Evolutionary conservation across 805 yeast genomes (phyloP), one percentile per base, ranked within the genome.

Genomic region (Cyberlindnera americana): DNA sequence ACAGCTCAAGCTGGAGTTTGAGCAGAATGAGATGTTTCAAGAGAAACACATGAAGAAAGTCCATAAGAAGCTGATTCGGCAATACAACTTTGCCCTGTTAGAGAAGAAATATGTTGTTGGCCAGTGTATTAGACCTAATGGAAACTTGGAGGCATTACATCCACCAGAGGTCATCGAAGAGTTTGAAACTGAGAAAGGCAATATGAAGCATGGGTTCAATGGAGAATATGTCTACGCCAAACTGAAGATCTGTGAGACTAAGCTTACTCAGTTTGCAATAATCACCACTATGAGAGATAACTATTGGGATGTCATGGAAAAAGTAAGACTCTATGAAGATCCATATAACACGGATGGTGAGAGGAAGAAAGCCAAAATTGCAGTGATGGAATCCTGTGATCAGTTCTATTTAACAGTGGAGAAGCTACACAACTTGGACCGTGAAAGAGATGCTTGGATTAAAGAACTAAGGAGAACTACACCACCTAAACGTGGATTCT

Each of bases 331-430:
- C 9, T 41, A 32, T 14, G 32, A 37, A 9, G 47, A 43, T 25
- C 44, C 48, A 8, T 49, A 43, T 19, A 45, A 49, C 15, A 39
- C 42, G 4, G 15, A 39, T 5, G 41, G 35, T n/a, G 52, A 48
- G n/a, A 23, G 19, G 14, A 16, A 17, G 9, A 13, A 17, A 14
- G 29, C 29, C 7, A 21, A 16, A 11, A 19, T n/a, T 5, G 33
- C 29, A 5, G 23, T 35, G n/a, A 17, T 12, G 5, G 12, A 11
- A 11, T n/a, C 27, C 5, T 29, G 15, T 22, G 13, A 19, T n/a
- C 25, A 27, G 33, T 29, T 29, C n/a, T 3, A 27, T n/a, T 7
- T 5, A 8, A 10, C 12, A 5, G 13, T 27, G 3, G 9, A n/a
- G 17, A 11, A 29, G 8, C 23, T 35, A n/a, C 19, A 29, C n/a